phyloP scores from a whole-genome alignment of 768 basidiomycete genomes.

The Lenzites betulinus region DNA sequence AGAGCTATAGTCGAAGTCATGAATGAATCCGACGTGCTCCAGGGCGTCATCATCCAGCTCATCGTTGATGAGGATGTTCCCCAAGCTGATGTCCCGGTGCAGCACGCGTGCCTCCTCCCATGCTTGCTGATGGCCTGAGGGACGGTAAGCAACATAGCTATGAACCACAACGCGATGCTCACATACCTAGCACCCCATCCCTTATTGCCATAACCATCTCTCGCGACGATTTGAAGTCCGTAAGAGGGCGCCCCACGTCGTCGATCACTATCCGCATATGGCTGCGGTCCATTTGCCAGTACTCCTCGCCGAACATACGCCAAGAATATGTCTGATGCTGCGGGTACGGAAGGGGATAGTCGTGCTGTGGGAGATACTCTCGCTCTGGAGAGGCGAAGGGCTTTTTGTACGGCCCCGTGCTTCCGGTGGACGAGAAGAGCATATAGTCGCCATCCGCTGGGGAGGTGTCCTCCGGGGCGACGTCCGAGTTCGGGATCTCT shows the following conservation, averaged over 20 bases:
- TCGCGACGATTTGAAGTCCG: constrained; percentile 3
- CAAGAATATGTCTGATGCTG: constrained; percentile 7
- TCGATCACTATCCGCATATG: constrained; percentile 17
- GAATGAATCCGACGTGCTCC: constrained; percentile 4
- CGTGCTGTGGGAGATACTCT: background rate
- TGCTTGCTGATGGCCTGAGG: constrained; percentile 14
- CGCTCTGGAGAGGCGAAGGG: background rate
- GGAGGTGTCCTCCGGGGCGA: background rate
- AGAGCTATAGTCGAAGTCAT: constrained; percentile 10
- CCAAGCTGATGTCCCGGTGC: constrained; percentile 24
- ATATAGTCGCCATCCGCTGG: too few relatives aligned
- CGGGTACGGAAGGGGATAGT: background rate
- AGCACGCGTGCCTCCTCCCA: constrained; percentile 15
- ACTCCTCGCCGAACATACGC: background rate
- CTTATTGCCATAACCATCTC: constrained; percentile 8
- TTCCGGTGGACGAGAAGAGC: background rate
- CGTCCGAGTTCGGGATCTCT: background rate
- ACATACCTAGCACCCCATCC: constrained; percentile 6
- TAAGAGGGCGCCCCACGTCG: constrained; percentile 2
- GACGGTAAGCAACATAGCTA: background rate
- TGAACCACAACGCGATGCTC: too few relatives aligned
- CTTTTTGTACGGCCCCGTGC: background rate
- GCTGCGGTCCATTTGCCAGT: constrained; percentile 5
- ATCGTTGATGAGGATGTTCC: constrained; percentile 23
- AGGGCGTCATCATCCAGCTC: background rate